Percentiles rank a stretch among this genome's conserved stretches.
Evolutionary conservation across 441 rosid species (phyloP).

Genomic region (Pelargonium citronellum): DNA sequence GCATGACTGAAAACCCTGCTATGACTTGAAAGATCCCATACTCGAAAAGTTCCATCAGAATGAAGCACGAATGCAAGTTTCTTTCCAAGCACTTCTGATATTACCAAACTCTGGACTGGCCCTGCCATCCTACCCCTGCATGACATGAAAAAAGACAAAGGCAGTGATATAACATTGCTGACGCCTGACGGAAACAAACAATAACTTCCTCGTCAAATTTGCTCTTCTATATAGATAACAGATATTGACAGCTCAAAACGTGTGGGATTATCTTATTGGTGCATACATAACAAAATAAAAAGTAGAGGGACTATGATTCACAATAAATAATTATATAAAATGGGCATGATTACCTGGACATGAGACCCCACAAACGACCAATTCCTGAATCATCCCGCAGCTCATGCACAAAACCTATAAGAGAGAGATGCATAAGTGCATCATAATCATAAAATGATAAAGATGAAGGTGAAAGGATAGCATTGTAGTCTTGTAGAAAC

Average conservation of each 20-base stretch:
- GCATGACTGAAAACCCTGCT: constrained; percentile 55
- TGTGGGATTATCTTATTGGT: neutral
- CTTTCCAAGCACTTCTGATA: constrained; percentile 45
- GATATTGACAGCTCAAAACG: neutral
- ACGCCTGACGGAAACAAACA: neutral
- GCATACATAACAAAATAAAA: neutral
- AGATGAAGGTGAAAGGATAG: too few species aligned
- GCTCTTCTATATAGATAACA: neutral
- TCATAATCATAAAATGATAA: constrained; percentile 1
- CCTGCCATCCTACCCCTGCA: constrained; percentile 67
- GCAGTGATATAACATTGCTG: neutral
- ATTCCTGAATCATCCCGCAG: constrained; percentile 77
- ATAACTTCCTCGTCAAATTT: neutral
- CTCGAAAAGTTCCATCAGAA: constrained; percentile 57
- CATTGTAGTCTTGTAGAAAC: neutral
- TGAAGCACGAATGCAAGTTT: constrained; percentile 57
- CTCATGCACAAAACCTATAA: constrained; percentile 56
- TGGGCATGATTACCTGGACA: constrained; percentile 53
- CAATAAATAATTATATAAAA: constrained; percentile 3
- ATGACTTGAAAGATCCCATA: constrained; percentile 60
- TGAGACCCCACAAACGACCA: constrained; percentile 75
- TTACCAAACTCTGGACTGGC: constrained; percentile 58
- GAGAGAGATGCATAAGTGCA: neutral
- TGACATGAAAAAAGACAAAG: constrained; percentile 11
- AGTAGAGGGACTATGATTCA: neutral